Base-by-base conservation (phyloP, 73 alveolate genomes). In the Diophrys appendiculata region DNA sequence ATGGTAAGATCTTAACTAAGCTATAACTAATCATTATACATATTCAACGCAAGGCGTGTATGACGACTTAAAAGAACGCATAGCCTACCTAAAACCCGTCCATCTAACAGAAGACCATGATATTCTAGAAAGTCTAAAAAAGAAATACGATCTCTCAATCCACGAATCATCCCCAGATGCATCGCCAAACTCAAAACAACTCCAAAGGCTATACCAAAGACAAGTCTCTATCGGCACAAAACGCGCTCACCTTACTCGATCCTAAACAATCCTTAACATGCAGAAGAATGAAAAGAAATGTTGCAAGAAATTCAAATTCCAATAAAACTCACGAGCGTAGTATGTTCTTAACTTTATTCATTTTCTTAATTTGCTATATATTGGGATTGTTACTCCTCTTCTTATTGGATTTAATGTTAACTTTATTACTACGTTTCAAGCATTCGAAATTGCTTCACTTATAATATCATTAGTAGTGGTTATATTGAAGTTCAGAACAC, bases 401-500 rank as follows among this genome's bases (percentile, higher is more conserved):
- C n/a, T n/a, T n/a, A n/a, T n/a, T n/a, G n/a, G n/a, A n/a, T n/a
- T n/a, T n/a, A n/a, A n/a, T n/a, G n/a, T n/a, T n/a, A n/a, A n/a
- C n/a, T n/a, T n/a, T n/a, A n/a, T n/a, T n/a, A n/a, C n/a, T n/a
- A n/a, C n/a, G n/a, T n/a, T n/a, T n/a, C n/a, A n/a, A n/a, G n/a
- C n/a, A n/a, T n/a, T n/a, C n/a, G n/a, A n/a, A n/a, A n/a, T n/a
- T n/a, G n/a, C n/a, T n/a, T 54, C 85, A 65, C 65, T 86, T 0
- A n/a, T 76, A 22, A 72, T 84, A 18, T 71, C 76, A 24, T 11
- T 75, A 0, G 60, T 52, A 22, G 68, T 34, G 28, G 53, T 89
- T 25, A 52, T 81, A 3, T 68, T 89, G 18, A 89, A 78, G 52
- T 64, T 81, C 31, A 77, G 87, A 65, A 74, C 86, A 1, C 85